phyloP scores from a whole-genome alignment of 1,139 yeast genomes.

The Ogataea hybrid region DNA sequence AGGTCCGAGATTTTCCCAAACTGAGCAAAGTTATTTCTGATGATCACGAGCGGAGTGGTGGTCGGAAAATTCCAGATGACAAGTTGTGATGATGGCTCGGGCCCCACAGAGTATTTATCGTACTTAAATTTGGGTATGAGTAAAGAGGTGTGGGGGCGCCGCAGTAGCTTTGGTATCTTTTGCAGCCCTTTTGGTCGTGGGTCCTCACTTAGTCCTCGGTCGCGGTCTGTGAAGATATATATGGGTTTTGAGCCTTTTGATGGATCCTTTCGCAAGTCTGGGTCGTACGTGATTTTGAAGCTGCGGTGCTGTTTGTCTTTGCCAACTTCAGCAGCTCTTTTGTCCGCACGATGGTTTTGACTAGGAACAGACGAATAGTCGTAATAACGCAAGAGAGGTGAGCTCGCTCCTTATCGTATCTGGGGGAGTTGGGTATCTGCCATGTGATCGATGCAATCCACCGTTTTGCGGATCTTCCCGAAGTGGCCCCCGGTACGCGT shows the following conservation, averaged over 20 bases:
- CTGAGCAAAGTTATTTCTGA: slow-evolving; percentile 53
- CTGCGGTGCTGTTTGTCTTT: slow-evolving; percentile 28
- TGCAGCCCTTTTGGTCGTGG: slow-evolving; percentile 35
- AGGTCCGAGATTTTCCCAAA: slow-evolving; percentile 63
- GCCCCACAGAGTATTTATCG: slow-evolving; percentile 75
- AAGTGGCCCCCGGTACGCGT: slow-evolving; percentile 7
- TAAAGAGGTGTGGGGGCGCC: slow-evolving; percentile 33
- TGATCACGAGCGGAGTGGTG: slow-evolving; percentile 44
- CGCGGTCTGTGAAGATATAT: slow-evolving; percentile 25
- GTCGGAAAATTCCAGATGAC: slow-evolving; percentile 64
- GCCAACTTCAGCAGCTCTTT: slow-evolving; percentile 3
- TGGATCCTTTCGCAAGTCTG: slow-evolving; percentile 45
- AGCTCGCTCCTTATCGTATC: slow-evolving; percentile 3
- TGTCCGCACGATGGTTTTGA: slow-evolving; percentile 21
- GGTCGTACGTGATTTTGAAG: slow-evolving; percentile 54
- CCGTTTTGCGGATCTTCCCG: neutral
- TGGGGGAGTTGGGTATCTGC: slow-evolving; percentile 4
- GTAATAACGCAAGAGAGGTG: slow-evolving; percentile 11
- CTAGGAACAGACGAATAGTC: slow-evolving; percentile 14
- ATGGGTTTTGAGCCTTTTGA: slow-evolving; percentile 40
- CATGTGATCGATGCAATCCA: neutral
- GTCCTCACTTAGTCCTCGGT: slow-evolving; percentile 29
- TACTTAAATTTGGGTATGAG: slow-evolving; percentile 54
- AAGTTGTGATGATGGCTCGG: slow-evolving; percentile 69
- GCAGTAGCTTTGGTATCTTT: slow-evolving; percentile 21